Evolutionary conservation across 306 rosid species (phyloP), one percentile per base, ranked within the genome.

Genomic region (Ammopiptanthus mongolicus): DNA sequence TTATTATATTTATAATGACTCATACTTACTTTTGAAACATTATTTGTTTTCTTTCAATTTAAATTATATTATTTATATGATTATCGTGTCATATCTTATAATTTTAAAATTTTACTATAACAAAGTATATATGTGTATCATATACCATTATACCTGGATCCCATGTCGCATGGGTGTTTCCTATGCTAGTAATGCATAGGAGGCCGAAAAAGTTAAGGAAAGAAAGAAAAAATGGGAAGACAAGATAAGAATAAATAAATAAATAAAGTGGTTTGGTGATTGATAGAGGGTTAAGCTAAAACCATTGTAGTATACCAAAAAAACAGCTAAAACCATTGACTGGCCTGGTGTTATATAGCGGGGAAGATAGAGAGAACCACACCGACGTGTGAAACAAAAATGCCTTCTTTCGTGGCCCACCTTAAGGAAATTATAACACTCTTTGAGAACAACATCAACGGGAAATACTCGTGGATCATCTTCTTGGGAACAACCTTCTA

Each of bases 371-470:
- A 81, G 56, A 58, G 85, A 84, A 84, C 78, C 85, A 46, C 86
- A 79, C 90, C 92, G 87, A 87, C 74, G 87, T 84, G 89, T 84
- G 93, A 88, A 87, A 91, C 92, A 84, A 85, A 87, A 83, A 71
- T 77, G 81, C 87, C 85, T 84, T 72, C 82, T 61, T 74, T 57
- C 17, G 2, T 79, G 89, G 81, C 87, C 92, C 92, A 80, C 90
- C 41, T 0, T 7, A 51, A 61, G 33, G 28, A 76, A 85, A 74
- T 60, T 50, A 60, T 78, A 76, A 83, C 83, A 62, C 68, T 42
- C 83, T 83, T 83, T 81, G 86, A 82, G 81, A 82, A 84, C 88
- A 87, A 73, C 91, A 84, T 79, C 84, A 86, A 88, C 91, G 88
- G 85, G 87, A 87, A 87, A 80, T 76, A 73, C 89, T 91, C 89